A percentile compares a stretch with the other conserved stretches of the same genome.
These are phyloP conservation scores for Monosporascus sp. DNA, from an alignment of 2,329 filamentous ascomycete genomes.

Conservation along the genomic window DNA sequence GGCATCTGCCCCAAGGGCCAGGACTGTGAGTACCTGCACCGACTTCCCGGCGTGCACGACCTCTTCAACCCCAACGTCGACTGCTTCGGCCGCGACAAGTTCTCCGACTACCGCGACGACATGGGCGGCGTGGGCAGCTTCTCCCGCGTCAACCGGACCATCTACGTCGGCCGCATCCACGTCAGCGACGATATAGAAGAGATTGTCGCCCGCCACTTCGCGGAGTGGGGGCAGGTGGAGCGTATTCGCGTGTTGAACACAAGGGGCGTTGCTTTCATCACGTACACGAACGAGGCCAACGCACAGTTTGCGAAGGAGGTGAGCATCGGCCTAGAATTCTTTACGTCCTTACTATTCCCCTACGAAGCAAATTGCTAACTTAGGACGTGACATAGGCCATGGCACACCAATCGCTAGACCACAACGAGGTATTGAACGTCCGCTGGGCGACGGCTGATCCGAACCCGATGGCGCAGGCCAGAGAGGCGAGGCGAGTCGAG, in stretches of 20 bases:
- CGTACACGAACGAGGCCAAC: conserved; percentile 86
- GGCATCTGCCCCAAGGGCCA: conserved; percentile 78
- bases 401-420: conserved; percentile 88
- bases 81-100: conserved; percentile 91
- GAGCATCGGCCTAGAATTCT: not conserved
- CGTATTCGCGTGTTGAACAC: conserved; percentile 81
- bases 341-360: not conserved
- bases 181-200: conserved; percentile 97
- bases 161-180: conserved; percentile 91
- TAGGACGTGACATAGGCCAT: conserved; percentile 69
- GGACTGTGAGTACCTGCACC: conserved; percentile 91
- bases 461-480: conserved; percentile 88
- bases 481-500: conserved; percentile 83
- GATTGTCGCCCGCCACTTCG: conserved; percentile 88
- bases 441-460: conserved; percentile 96
- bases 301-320: conserved; percentile 75
- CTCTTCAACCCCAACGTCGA: conserved; percentile 92
- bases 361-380: not conserved
- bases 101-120: conserved; percentile 88
- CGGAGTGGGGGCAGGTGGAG: conserved; percentile 93
- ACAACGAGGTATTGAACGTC: conserved; percentile 90
- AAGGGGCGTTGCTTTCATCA: conserved; percentile 89
- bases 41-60: conserved; percentile 80
- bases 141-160: conserved; percentile 85
- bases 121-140: conserved; percentile 97